Percentiles rank a stretch among this genome's conserved stretches.
Conservation (phyloP, 768 basidiomycete species). For the Cyclocybe aegerita region DNA sequence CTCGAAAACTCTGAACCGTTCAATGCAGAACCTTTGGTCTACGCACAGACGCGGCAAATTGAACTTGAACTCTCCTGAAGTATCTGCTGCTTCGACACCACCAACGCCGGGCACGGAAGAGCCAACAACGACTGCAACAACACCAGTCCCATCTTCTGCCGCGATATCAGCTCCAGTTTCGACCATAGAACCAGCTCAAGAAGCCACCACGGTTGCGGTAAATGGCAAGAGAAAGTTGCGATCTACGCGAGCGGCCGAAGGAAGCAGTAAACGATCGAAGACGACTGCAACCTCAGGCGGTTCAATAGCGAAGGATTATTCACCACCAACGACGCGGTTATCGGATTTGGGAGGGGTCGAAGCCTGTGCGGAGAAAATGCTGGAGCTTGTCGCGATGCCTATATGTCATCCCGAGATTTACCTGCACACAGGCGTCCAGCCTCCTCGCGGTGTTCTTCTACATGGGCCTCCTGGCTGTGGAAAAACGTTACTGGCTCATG, state of each 20-base stretch:
- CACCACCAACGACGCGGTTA: constrained; percentile 74
- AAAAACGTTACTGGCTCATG: constrained; percentile 48
- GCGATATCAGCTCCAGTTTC: constrained; percentile 6
- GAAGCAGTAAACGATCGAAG: constrained; percentile 59
- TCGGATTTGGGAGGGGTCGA: constrained; percentile 90
- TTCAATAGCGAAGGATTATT: constrained; percentile 57
- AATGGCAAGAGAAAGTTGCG: constrained; percentile 66
- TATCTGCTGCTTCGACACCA: constrained; percentile 23
- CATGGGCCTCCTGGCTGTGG: constrained; percentile 75
- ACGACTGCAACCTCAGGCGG: constrained; percentile 29
- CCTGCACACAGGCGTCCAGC: constrained; percentile 87
- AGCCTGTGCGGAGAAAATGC: constrained; percentile 83
- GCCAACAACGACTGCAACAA: constrained; percentile 12
- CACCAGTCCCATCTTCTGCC: constrained; percentile 9
- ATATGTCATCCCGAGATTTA: constrained; percentile 95
- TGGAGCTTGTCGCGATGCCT: constrained; percentile 96
- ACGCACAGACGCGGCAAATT: constrained; percentile 62
- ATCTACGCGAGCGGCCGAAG: constrained; percentile 47
- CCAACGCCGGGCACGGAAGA: constrained; percentile 18
- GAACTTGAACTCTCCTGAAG: constrained; percentile 57
- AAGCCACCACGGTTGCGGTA: constrained; percentile 6
- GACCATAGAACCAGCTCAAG: constrained; percentile 10
- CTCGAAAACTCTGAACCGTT: constrained; percentile 72
- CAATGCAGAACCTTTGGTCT: constrained; percentile 81
- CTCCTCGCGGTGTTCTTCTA: constrained; percentile 88